Conservation (phyloP, 768 basidiomycete species). For the Boletus reticuloceps region DNA sequence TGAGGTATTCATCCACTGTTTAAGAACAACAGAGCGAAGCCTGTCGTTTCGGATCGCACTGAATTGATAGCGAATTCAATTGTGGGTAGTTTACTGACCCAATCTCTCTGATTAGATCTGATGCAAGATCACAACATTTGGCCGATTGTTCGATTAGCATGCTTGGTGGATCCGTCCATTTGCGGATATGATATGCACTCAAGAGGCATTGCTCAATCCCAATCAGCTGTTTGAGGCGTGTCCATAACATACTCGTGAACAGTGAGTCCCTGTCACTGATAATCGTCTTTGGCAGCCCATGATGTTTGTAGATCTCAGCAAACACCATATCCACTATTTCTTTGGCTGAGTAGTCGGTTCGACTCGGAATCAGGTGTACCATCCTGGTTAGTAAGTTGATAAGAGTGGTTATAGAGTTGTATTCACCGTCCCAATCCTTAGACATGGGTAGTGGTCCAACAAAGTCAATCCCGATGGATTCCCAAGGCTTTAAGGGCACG, state of each 20-base stretch:
- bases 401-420: constrained; percentile 27
- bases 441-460: constrained; percentile 34
- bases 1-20: constrained; percentile 9
- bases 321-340: constrained; percentile 39
- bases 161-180: neutral
- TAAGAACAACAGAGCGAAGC: constrained; percentile 18
- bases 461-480: constrained; percentile 41
- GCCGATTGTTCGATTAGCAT: neutral
- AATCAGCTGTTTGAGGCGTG: neutral
- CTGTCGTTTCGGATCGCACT: constrained; percentile 12
- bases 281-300: constrained; percentile 6
- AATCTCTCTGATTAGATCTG: constrained; percentile 7
- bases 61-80: constrained; percentile 27
- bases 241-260: constrained; percentile 31
- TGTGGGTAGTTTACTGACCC: neutral
- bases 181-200: neutral
- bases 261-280: constrained; percentile 24
- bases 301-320: constrained; percentile 33
- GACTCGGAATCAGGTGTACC: constrained; percentile 22
- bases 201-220: neutral
- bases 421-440: constrained; percentile 3
- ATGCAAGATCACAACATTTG: neutral
- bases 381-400: constrained; percentile 16
- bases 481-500: constrained; percentile 33
- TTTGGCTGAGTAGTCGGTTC: constrained; percentile 25